A percentile compares a stretch with the other conserved stretches of the same genome.
Conservation (phyloP, 2,329 filamentous ascomycete genomes). For the Byssochlamys sp. region DNA sequence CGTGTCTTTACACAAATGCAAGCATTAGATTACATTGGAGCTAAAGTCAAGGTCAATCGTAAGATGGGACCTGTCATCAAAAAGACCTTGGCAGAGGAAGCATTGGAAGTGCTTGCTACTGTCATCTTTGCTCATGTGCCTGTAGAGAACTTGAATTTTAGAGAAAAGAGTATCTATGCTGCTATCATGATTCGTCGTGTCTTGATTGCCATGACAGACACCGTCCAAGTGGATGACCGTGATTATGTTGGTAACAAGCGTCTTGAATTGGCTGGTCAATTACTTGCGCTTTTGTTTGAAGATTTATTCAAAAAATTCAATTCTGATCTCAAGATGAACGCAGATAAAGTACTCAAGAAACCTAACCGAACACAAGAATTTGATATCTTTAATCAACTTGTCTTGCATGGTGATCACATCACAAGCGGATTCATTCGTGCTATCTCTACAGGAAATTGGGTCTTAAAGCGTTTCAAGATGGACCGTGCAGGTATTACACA, state of each 20-base stretch:
- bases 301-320: constrained; percentile 96
- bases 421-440: constrained; percentile 89
- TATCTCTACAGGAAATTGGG: constrained; percentile 97
- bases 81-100: constrained; percentile 79
- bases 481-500: constrained; percentile 94
- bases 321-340: constrained; percentile 76
- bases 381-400: constrained; percentile 75
- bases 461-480: constrained; percentile 95
- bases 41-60: constrained; percentile 77
- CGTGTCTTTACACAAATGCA: constrained; percentile 89
- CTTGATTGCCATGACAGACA: constrained; percentile 86
- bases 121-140: constrained; percentile 92
- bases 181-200: constrained; percentile 96
- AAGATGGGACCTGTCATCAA: constrained; percentile 48
- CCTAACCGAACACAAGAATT: constrained; percentile 80
- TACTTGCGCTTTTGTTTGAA: constrained; percentile 87
- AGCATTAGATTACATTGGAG: constrained; percentile 83
- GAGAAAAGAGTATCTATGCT: constrained; percentile 90
- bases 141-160: constrained; percentile 82
- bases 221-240: constrained; percentile 84
- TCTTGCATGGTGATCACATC: constrained; percentile 75
- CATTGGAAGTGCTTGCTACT: constrained; percentile 80
- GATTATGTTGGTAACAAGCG: constrained; percentile 98
- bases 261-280: constrained; percentile 84
- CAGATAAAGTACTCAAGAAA: constrained; percentile 92